Evolutionary conservation across 192 early-diverging fungal species (phyloP).

Genomic region (Umbelopsis sp.): DNA sequence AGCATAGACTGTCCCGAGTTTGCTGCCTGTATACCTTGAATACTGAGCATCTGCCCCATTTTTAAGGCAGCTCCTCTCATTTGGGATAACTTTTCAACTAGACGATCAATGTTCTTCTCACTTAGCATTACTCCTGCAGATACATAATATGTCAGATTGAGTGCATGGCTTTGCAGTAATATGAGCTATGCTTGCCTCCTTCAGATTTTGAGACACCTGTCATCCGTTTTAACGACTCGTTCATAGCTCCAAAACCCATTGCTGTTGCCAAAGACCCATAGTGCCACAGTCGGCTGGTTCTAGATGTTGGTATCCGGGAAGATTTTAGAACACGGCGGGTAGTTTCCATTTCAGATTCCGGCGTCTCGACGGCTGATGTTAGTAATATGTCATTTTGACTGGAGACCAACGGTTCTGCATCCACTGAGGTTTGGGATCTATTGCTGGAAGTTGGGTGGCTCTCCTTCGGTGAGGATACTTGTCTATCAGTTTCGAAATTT

Average conservation of each 20-base stretch:
- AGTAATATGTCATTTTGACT: too few relatives aligned
- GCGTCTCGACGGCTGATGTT: background rate
- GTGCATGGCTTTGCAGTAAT: background rate
- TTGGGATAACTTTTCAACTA: constrained; percentile 81
- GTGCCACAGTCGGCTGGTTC: constrained; percentile 77
- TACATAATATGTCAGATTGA: background rate
- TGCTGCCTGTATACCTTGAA: constrained; percentile 72
- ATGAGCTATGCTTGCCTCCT: background rate
- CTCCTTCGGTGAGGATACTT: too few relatives aligned
- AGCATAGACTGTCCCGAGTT: constrained; percentile 57
- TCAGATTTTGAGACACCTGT: constrained; percentile 48
- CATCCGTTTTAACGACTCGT: constrained; percentile 65
- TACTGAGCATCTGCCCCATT: constrained; percentile 96
- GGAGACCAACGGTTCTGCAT: too few relatives aligned
- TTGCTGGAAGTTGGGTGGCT: too few relatives aligned
- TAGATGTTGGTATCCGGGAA: constrained; percentile 74
- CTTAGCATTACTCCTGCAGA: constrained; percentile 61
- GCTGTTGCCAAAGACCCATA: constrained; percentile 80
- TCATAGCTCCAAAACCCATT: constrained; percentile 71
- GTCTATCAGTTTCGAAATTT: too few relatives aligned
- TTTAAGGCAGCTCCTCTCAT: constrained; percentile 98
- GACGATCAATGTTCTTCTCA: constrained; percentile 79
- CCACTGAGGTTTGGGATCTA: too few relatives aligned
- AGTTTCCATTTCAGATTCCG: constrained; percentile 1
- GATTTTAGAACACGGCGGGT: constrained; percentile 37